phyloP scores from a whole-genome alignment of 2,329 filamentous ascomycete genomes.

The Aspergillus nomiae region DNA sequence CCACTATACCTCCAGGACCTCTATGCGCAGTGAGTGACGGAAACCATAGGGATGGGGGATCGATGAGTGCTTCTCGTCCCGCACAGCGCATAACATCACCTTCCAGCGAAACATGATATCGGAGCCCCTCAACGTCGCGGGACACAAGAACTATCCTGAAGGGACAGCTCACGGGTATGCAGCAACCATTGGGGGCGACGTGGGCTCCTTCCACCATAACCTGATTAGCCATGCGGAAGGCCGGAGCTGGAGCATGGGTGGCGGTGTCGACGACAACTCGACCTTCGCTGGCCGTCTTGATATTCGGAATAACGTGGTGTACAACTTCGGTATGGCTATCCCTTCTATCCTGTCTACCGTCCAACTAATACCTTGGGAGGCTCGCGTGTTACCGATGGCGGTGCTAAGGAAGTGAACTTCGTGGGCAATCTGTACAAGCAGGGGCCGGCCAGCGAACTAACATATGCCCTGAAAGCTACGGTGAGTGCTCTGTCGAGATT shows the following conservation, averaged over 20 bases:
- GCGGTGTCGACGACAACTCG: constrained; percentile 12
- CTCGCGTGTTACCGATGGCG: constrained; percentile 12
- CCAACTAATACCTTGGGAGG: background rate
- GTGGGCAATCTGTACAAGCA: constrained; percentile 15
- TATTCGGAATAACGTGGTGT: constrained; percentile 16
- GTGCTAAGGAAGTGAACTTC: constrained; percentile 16
- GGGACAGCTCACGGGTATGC: constrained; percentile 15
- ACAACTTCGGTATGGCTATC: constrained; percentile 9
- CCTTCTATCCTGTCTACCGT: background rate
- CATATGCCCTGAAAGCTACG: constrained; percentile 5
- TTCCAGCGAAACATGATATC: constrained; percentile 17
- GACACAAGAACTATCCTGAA: constrained; percentile 13
- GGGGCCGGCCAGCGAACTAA: constrained; percentile 5
- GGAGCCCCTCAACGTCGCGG: constrained; percentile 13
- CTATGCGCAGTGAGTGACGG: background rate
- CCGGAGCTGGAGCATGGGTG: constrained; percentile 15
- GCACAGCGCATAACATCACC: constrained; percentile 14
- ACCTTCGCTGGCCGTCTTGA: constrained; percentile 11
- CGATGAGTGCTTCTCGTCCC: constrained; percentile 12
- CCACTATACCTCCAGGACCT: background rate
- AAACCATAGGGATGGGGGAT: constrained; percentile 8
- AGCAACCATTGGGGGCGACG: constrained; percentile 13
- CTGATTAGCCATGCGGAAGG: constrained; percentile 14
- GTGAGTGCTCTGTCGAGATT: background rate
- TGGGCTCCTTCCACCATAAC: constrained; percentile 12